Conservation (phyloP, 2,329 filamentous ascomycete species). For the Aaosphaeria pasadenensis region DNA sequence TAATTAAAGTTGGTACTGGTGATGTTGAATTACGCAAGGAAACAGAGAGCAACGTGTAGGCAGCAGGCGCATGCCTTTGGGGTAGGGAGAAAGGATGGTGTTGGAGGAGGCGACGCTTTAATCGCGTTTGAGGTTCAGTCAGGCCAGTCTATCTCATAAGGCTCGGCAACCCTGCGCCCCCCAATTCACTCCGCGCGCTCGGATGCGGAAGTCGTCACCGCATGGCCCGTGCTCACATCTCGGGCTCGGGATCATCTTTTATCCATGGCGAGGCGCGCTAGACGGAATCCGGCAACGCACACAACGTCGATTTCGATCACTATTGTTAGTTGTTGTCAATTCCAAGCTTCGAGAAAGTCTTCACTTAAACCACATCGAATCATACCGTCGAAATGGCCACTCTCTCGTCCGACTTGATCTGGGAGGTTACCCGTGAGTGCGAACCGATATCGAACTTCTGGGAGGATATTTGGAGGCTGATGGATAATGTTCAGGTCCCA, state of each 20-base stretch:
- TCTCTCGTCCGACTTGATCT: slow-evolving; percentile 86
- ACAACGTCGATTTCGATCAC: slow-evolving; percentile 17
- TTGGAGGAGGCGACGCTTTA: not conserved
- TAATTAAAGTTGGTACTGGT: not conserved
- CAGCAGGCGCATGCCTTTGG: not conserved
- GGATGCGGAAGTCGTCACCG: not conserved
- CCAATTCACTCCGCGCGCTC: not conserved
- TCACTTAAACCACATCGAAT: slow-evolving; percentile 12
- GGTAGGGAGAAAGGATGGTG: not conserved
- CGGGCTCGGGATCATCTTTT: not conserved
- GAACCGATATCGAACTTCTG: not conserved
- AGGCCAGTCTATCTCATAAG: not conserved
- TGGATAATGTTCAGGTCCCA: slow-evolving; percentile 62
- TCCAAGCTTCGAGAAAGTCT: slow-evolving; percentile 1
- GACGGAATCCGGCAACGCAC: slow-evolving; percentile 20
- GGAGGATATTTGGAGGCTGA: slow-evolving; percentile 3
- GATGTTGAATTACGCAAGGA: not conserved
- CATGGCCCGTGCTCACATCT: not conserved
- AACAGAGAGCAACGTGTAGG: not conserved
- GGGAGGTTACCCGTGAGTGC: slow-evolving; percentile 89
- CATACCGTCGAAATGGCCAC: slow-evolving; percentile 49
- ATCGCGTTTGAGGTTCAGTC: not conserved
- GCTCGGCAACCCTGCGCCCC: not conserved
- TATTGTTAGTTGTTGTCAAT: not conserved
- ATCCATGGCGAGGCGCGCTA: slow-evolving; percentile 11